phyloP scores from a whole-genome alignment of 768 basidiomycete species.

The Kondoa malvinella region DNA sequence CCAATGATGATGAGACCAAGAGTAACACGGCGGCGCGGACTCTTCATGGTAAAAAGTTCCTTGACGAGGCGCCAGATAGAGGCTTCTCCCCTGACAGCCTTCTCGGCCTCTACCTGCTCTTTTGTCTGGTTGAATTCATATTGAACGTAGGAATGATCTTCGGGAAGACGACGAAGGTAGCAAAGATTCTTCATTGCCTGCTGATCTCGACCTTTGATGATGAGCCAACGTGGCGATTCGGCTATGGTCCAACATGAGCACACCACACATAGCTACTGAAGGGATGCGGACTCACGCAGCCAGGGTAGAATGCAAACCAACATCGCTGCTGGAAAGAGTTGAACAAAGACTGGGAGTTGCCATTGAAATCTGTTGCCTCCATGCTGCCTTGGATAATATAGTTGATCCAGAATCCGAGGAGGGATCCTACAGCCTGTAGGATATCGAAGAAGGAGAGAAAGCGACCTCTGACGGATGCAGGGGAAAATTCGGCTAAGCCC shows the following conservation, averaged over 20 bases:
- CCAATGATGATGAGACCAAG: constrained; percentile 20
- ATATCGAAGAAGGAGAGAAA: constrained; percentile 27
- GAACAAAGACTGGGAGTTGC: constrained; percentile 21
- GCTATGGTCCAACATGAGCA: too few relatives aligned
- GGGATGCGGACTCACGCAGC: too few relatives aligned
- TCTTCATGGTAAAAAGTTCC: constrained; percentile 21
- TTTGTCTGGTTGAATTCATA: constrained; percentile 6
- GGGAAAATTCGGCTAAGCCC: constrained; percentile 25
- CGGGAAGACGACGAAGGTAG: constrained; percentile 8
- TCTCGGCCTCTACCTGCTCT: constrained; percentile 4
- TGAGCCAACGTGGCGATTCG: constrained; percentile 6
- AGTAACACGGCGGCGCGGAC: constrained; percentile 22
- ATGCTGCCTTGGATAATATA: constrained; percentile 20
- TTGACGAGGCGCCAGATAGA: constrained; percentile 18
- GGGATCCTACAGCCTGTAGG: constrained; percentile 23
- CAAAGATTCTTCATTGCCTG: constrained; percentile 6
- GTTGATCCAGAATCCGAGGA: constrained; percentile 27
- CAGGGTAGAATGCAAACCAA: constrained; percentile 1
- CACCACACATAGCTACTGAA: too few relatives aligned
- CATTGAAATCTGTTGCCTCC: constrained; percentile 19
- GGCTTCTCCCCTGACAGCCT: background rate
- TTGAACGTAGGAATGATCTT: constrained; percentile 7
- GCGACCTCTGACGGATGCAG: constrained; percentile 25
- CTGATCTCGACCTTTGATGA: constrained; percentile 2
- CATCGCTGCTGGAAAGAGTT: constrained; percentile 14